Conservation (phyloP, 1,284 basidiomycete genomes). For the Cerioporus squamosus region DNA sequence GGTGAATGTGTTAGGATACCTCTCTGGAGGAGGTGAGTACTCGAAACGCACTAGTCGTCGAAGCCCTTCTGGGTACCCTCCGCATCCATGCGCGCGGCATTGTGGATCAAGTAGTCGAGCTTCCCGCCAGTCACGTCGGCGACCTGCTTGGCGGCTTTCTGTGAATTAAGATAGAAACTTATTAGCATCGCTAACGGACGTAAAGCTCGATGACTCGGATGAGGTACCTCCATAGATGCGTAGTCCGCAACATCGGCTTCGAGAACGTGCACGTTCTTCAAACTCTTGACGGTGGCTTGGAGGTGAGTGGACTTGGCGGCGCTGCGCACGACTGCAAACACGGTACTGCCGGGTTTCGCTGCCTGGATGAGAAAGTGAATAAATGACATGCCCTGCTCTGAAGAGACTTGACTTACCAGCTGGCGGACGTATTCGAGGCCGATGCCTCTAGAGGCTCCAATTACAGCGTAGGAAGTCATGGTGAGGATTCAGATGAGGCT, state of each 20-base stretch:
- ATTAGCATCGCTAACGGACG: too few relatives aligned
- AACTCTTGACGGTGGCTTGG: conserved; percentile 15
- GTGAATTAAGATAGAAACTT: too few relatives aligned
- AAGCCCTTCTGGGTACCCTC: neutral
- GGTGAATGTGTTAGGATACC: too few relatives aligned
- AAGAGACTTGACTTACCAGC: conserved; percentile 11
- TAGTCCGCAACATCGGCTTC: conserved; percentile 30
- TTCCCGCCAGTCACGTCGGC: conserved; percentile 4
- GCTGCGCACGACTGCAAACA: conserved; percentile 31
- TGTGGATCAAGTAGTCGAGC: conserved; percentile 17
- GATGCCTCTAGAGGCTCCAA: conserved; percentile 30
- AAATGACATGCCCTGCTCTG: too few relatives aligned
- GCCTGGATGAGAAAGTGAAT: neutral
- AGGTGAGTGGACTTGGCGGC: conserved; percentile 21
- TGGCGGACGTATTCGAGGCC: conserved; percentile 22
- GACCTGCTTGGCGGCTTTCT: conserved; percentile 10
- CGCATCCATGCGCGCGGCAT: conserved; percentile 5
- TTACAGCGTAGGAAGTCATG: conserved; percentile 26
- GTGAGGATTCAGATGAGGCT: neutral
- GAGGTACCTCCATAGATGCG: conserved; percentile 24
- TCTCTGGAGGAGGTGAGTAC: neutral
- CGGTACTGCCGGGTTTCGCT: neutral
- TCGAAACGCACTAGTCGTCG: conserved; percentile 10
- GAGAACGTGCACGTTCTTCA: conserved; percentile 31
- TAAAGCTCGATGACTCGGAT: neutral